phyloP scores from a whole-genome alignment of 768 basidiomycete species.

The Hirschioporus abietinus region DNA sequence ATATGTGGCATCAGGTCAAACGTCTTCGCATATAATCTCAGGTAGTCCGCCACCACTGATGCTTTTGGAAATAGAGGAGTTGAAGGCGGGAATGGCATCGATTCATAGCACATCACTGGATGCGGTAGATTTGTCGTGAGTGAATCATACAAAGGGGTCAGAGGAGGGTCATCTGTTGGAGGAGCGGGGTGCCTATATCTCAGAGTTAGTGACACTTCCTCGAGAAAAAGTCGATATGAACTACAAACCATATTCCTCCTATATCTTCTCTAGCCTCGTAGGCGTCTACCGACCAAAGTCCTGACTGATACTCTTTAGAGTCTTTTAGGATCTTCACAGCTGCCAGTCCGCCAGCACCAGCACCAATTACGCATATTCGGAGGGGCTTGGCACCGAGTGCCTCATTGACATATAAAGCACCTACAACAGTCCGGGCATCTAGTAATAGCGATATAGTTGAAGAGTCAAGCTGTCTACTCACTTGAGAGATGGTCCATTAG shows the following conservation, averaged over 20 bases:
- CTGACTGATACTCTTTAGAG: constrained; percentile 46
- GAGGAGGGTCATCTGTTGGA: constrained; percentile 45
- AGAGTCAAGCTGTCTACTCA: not conserved
- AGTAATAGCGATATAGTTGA: not conserved
- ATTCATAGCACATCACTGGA: constrained; percentile 65
- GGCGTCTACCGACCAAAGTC: constrained; percentile 56
- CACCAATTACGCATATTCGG: constrained; percentile 68
- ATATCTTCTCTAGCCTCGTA: constrained; percentile 62
- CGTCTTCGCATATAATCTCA: constrained; percentile 56
- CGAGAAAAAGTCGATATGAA: not conserved
- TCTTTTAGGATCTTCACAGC: constrained; percentile 62
- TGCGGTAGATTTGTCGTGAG: constrained; percentile 81
- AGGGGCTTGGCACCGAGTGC: not conserved
- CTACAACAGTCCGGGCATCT: not conserved
- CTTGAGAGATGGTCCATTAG: constrained; percentile 2
- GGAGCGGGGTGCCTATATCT: constrained; percentile 47
- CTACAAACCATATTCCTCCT: constrained; percentile 72
- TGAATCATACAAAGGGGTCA: constrained; percentile 72
- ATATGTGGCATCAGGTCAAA: constrained; percentile 62
- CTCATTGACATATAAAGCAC: not conserved
- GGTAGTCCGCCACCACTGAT: constrained; percentile 57
- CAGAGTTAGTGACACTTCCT: constrained; percentile 15
- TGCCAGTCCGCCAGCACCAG: constrained; percentile 70
- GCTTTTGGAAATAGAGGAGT: constrained; percentile 69
- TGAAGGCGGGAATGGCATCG: constrained; percentile 61